Evolutionary conservation across 805 yeast species (phyloP), one percentile per base, ranked within the genome.

Genomic region (Barnettozyma vustinii): DNA sequence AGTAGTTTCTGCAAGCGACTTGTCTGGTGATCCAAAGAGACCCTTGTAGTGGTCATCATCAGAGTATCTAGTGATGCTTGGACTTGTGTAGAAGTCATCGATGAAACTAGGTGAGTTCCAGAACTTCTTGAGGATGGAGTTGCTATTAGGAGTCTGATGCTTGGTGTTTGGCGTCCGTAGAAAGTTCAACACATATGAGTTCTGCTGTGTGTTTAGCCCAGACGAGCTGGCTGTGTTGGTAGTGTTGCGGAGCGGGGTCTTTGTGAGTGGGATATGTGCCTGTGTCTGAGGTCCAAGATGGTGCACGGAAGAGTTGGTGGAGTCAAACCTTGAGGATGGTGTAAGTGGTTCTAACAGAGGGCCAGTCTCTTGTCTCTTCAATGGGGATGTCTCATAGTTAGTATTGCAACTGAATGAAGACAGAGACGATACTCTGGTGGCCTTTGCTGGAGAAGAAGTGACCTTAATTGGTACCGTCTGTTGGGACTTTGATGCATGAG

Each of bases 91-190:
- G 59, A 83, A 83, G 56, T 83, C 88, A 51, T 83, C 87, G 49
- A 81, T 67, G 57, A 79, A 80, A 2, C 82, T 74, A 13, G 87
- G 87, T 19, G 86, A 80, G 56, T 79, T 75, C 84, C 87, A 81
- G 41, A 79, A 66, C 57, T 74, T 79, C 54, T 73, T 74, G 60
- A 74, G 64, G 18, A 74, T 68, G 9, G 80, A 70, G 40, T 63
- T 63, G 13, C 64, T 46, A 41, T 59, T 58, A 6, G 43, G 47
- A 39, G 32, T 48, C 41, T 47, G 69, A 66, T 15, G 69, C 61
- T 37, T 54, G 59, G 58, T 51, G 9, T 53, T 67, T 64, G 57
- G 76, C 59, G 65, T 61, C 30, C 52, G 57, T 15, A 61, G 37
- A 43, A 59, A 55, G 35, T 60, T 56, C 26, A 51, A 49, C 15